Percentiles rank a stretch among this genome's conserved stretches.
Conservation (phyloP, 169 alveolate genomes). For the Plasmodium inui region DNA sequence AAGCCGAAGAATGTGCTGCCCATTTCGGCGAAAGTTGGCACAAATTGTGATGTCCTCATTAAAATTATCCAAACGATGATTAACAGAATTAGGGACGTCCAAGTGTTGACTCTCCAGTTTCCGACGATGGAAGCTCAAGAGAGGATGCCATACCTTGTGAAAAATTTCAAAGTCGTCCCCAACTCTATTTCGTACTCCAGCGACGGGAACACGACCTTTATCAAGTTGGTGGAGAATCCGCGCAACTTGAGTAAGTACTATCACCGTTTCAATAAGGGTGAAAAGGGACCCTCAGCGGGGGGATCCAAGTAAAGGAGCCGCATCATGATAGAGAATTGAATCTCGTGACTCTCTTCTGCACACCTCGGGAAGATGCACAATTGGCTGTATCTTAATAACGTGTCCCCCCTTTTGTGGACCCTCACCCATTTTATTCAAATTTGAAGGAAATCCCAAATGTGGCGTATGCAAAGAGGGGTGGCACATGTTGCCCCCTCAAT, state of each 20-base stretch:
- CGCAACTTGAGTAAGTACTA: constrained; percentile 44
- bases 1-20: constrained; percentile 68
- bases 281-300: background rate
- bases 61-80: constrained; percentile 21
- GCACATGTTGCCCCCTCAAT: background rate
- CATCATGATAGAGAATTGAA: background rate
- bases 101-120: constrained; percentile 29
- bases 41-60: constrained; percentile 59
- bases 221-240: constrained; percentile 56
- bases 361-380: background rate
- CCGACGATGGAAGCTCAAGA: constrained; percentile 46
- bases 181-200: constrained; percentile 57
- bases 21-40: constrained; percentile 60
- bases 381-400: background rate
- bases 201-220: constrained; percentile 64
- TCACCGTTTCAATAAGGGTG: background rate
- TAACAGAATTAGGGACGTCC: constrained; percentile 46
- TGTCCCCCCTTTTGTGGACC: background rate
- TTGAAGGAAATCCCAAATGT: background rate
- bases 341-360: background rate
- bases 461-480: background rate
- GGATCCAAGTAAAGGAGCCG: background rate
- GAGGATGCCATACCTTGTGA: constrained; percentile 21
- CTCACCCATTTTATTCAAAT: background rate
- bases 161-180: constrained; percentile 65